Evolutionary conservation across 2,329 filamentous ascomycete genomes (phyloP), one percentile per base, ranked within the genome.

Genomic region (Dactylellina drechsleri): DNA sequence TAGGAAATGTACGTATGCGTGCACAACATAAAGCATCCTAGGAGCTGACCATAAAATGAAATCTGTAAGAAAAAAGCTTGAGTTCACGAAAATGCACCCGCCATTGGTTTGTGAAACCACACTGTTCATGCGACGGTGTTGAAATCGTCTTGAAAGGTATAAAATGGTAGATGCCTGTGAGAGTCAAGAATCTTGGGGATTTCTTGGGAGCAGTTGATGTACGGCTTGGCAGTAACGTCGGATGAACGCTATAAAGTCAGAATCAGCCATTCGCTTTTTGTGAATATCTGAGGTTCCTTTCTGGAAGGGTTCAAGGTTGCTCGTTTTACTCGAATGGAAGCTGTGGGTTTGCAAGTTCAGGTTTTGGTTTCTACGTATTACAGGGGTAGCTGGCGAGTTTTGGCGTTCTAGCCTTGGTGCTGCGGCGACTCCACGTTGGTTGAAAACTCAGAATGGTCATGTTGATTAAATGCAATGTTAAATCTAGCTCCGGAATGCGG

Each of bases 51-150:
- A 41, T 15, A 18, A 47, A 36, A 2, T 10, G 56, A 47, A 26
- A 36, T 12, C 13, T 49, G 5, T 36, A 7, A 52, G 36, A 45
- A 28, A 60, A 73, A 73, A 66, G 68, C 68, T 73, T 73, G 62
- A 73, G 68, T 73, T 73, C 68, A 66, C 20, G 28, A 59, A 53
- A 43, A 73, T 66, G 68, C 68, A 61, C n/a, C 28, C 47, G 47
- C 52, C 20, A 73, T 73, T 73, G 68, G 68, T 36, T 49, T 49
- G 67, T 56, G 47, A 65, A 15, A 59, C 59, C 68, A 36, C 31
- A 36, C 6, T 36, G 31, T 36, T 36, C 10, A 7, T 36, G 31
- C 2, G 18, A 50, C 26, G 10, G 7, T 36, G 12, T 20, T 6
- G n/a, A 20, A 12, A 56, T 56, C 28, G 53, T 58, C 54, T 45